Conservation (phyloP, 768 basidiomycete genomes). For the Boletus sp. region DNA sequence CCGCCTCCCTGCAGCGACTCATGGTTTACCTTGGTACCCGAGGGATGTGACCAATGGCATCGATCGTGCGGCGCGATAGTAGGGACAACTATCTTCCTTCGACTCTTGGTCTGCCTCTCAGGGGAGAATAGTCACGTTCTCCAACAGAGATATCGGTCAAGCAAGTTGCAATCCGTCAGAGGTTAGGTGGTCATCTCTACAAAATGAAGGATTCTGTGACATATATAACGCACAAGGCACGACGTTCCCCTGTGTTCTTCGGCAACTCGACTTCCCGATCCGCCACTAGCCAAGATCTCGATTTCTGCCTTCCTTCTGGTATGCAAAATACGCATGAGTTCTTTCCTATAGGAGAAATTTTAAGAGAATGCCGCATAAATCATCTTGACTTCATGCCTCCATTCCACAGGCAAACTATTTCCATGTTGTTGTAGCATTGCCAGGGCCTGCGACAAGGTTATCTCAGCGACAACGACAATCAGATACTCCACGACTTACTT, state of each 20-base stretch:
- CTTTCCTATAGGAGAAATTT: constrained; percentile 49
- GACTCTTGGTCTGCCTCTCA: neutral
- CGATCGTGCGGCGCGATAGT: neutral
- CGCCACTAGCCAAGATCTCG: constrained; percentile 50
- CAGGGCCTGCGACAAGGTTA: constrained; percentile 49
- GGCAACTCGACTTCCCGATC: neutral
- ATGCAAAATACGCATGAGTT: constrained; percentile 77
- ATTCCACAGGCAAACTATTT: constrained; percentile 48
- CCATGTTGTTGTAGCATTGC: constrained; percentile 51
- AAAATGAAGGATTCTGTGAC: constrained; percentile 23
- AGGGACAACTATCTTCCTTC: neutral
- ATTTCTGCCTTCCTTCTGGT: constrained; percentile 90
- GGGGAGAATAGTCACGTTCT: neutral
- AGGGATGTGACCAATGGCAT: too few species aligned
- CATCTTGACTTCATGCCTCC: constrained; percentile 53
- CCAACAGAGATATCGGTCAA: neutral
- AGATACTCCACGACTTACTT: constrained; percentile 41
- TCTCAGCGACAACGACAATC: neutral
- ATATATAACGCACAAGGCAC: constrained; percentile 26
- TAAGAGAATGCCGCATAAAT: neutral
- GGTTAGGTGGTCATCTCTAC: constrained; percentile 25
- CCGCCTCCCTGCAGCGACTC: too few species aligned
- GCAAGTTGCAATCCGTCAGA: neutral
- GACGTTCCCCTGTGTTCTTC: constrained; percentile 13
- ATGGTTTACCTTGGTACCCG: too few species aligned